A percentile compares a stretch with the other conserved stretches of the same genome.
Conservation (phyloP, 805 yeast genomes). For the Cyberlindnera euphorbiiphila region DNA sequence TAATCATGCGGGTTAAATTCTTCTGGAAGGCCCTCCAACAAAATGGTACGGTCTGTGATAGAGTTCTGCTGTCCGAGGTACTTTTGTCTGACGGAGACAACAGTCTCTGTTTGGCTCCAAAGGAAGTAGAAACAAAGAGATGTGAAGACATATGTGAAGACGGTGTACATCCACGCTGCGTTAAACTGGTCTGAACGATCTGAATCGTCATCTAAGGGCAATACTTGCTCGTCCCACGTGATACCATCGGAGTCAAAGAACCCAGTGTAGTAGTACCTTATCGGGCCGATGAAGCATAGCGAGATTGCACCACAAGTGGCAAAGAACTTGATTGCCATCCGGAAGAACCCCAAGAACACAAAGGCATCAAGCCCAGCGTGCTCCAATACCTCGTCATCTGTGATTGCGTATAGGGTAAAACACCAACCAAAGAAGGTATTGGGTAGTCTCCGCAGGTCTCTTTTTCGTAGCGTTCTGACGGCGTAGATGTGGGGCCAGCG, state of each 20-base stretch:
- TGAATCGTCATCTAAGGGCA: constrained; percentile 25
- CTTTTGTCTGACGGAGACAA: constrained; percentile 73
- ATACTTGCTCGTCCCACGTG: constrained; percentile 24
- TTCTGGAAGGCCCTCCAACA: constrained; percentile 84
- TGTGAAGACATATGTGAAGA: constrained; percentile 86
- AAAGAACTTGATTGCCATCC: constrained; percentile 75
- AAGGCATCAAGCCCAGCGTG: constrained; percentile 93
- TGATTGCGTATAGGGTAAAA: constrained; percentile 56
- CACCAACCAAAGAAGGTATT: constrained; percentile 81
- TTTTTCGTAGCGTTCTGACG: constrained; percentile 51
- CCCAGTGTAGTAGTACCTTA: constrained; percentile 82
- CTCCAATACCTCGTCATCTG: constrained; percentile 76
- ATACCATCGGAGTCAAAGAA: constrained; percentile 60
- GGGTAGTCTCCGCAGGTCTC: constrained; percentile 31
- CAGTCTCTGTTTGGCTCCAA: constrained; percentile 65
- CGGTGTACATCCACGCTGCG: constrained; percentile 80
- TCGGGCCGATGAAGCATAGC: constrained; percentile 74
- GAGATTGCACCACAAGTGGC: constrained; percentile 67
- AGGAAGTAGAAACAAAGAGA: constrained; percentile 56
- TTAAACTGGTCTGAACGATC: constrained; percentile 40
- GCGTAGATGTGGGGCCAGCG: constrained; percentile 82
- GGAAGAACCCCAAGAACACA: constrained; percentile 87
- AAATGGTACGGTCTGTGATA: constrained; percentile 85
- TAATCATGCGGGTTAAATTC: constrained; percentile 48
- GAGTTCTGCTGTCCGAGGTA: constrained; percentile 85